These are phyloP conservation scores for Cornus florida DNA, from an alignment of 148 eudicot genomes.

Conservation along the genomic window DNA sequence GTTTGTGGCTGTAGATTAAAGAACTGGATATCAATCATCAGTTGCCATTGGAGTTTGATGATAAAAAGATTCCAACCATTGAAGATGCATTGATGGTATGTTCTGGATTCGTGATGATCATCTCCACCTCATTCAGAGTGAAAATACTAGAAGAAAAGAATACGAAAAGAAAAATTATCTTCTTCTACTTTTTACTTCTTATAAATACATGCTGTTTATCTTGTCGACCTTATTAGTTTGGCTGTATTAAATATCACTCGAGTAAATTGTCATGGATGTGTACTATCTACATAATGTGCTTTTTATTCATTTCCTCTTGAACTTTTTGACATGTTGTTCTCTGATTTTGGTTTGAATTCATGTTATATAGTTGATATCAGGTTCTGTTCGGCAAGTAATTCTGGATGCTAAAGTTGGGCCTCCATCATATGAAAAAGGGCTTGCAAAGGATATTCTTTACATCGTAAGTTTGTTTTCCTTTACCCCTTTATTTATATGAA, in stretches of 20 bases:
- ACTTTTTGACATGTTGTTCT: slow-evolving; percentile 7
- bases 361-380: slow-evolving; percentile 63
- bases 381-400: slow-evolving; percentile 67
- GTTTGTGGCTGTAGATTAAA: slow-evolving; percentile 55
- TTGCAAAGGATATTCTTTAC: slow-evolving; percentile 74
- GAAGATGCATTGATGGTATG: slow-evolving; percentile 88
- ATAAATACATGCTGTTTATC: neutral
- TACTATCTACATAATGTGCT: neutral
- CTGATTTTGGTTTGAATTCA: slow-evolving; percentile 10
- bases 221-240: neutral
- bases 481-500: neutral
- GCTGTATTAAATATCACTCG: neutral
- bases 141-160: neutral
- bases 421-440: slow-evolving; percentile 75
- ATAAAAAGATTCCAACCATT: slow-evolving; percentile 51
- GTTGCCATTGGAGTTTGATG: slow-evolving; percentile 38
- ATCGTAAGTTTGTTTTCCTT: slow-evolving; percentile 58
- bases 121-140: neutral
- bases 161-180: neutral
- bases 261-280: neutral
- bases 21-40: slow-evolving; percentile 49
- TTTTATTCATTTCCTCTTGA: neutral
- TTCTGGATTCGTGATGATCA: neutral
- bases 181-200: neutral
- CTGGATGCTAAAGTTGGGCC: slow-evolving; percentile 97